Percentiles rank a stretch among this genome's conserved stretches.
Conservation (phyloP, 495 filamentous ascomycete species). For the Hypoxylon cercidicola region DNA sequence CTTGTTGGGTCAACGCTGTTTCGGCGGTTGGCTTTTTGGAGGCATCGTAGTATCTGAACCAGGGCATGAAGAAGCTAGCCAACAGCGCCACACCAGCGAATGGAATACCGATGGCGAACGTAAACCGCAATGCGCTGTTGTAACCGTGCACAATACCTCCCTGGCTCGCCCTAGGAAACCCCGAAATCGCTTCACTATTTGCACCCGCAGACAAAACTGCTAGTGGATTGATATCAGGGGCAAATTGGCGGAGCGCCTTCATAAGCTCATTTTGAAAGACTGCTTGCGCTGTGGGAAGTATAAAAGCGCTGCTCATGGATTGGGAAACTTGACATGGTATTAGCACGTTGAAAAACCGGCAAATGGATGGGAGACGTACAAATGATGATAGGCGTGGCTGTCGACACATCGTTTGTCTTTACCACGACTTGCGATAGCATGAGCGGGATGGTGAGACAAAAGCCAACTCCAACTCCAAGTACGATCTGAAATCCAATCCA, state of each 20-base stretch:
- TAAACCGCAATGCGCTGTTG: not conserved
- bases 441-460: slow-evolving; percentile 18
- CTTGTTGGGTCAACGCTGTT: not conserved
- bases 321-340: slow-evolving; percentile 5
- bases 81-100: slow-evolving; percentile 15
- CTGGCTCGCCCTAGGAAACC: slow-evolving; percentile 6
- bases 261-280: slow-evolving; percentile 13
- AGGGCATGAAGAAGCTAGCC: slow-evolving; percentile 17
- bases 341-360: not conserved
- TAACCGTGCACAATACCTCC: slow-evolving; percentile 8
- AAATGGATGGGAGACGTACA: slow-evolving; percentile 8
- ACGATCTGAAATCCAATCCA: slow-evolving; percentile 87
- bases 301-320: slow-evolving; percentile 17
- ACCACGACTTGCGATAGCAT: slow-evolving; percentile 16
- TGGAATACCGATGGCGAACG: slow-evolving; percentile 10
- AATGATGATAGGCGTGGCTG: slow-evolving; percentile 18
- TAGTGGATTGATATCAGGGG: slow-evolving; percentile 13
- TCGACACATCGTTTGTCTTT: slow-evolving; percentile 15
- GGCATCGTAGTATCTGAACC: slow-evolving; percentile 11
- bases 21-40: not conserved
- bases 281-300: slow-evolving; percentile 14
- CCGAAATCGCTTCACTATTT: slow-evolving; percentile 13
- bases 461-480: slow-evolving; percentile 72
- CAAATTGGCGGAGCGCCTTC: slow-evolving; percentile 7
- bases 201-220: slow-evolving; percentile 16